A percentile compares a stretch with the other conserved stretches of the same genome.
Evolutionary conservation across 2,329 filamentous ascomycete species (phyloP).

Genomic region (Metarhizium brunneum): DNA sequence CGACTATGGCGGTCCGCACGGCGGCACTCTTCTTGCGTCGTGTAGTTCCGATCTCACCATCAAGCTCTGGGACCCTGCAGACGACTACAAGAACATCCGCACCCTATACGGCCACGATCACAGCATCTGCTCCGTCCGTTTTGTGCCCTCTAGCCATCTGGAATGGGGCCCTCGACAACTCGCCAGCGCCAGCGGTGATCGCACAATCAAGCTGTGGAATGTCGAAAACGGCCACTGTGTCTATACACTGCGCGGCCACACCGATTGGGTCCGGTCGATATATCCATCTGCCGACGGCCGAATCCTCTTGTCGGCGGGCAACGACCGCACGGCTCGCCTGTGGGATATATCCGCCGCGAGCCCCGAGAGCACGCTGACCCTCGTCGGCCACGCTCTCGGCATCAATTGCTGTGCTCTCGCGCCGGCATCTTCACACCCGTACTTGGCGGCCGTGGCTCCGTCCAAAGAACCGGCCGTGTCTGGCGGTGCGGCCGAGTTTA

Average conservation of each 20-base stretch:
- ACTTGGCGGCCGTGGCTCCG: constrained; percentile 68
- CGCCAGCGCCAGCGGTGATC: constrained; percentile 76
- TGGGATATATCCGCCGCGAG: constrained; percentile 67
- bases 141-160: constrained; percentile 62
- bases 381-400: constrained; percentile 79
- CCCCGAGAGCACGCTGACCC: constrained; percentile 65
- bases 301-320: constrained; percentile 72
- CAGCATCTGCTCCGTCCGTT: constrained; percentile 79
- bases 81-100: constrained; percentile 92
- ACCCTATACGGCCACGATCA: constrained; percentile 89
- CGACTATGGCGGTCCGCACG: constrained; percentile 79
- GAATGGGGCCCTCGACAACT: constrained; percentile 35
- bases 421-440: constrained; percentile 64
- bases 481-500: constrained; percentile 71
- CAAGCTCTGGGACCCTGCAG: constrained; percentile 86
- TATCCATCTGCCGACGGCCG: constrained; percentile 73
- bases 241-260: constrained; percentile 78
- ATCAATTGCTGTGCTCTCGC: constrained; percentile 83
- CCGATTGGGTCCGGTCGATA: constrained; percentile 87
- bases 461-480: constrained; percentile 71
- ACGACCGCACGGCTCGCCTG: constrained; percentile 71
- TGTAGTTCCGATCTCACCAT: constrained; percentile 88
- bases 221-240: constrained; percentile 87
- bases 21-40: constrained; percentile 34
- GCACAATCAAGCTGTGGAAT: constrained; percentile 83